Base-by-base conservation (phyloP, 2,329 filamentous ascomycete genomes). In the Cytospora chrysosperma region DNA sequence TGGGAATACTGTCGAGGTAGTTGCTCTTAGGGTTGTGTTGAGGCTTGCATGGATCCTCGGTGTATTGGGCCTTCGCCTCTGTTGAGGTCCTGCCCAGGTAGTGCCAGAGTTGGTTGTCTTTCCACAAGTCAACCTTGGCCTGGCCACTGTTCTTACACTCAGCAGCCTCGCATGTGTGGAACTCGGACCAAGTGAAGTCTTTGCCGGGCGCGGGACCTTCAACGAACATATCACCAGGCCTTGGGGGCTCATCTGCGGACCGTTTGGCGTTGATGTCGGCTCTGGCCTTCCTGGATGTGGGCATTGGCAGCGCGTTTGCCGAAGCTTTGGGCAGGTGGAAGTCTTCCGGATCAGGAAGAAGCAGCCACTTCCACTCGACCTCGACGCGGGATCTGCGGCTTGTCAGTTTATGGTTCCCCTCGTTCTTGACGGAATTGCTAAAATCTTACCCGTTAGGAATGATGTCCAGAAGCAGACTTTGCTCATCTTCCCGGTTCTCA, bases 1-100 rank as follows among this genome's bases (percentile, higher is more conserved):
- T 80, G 4, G 80, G 86, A 59, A 92, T 79, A 2, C 88, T 88
- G 53, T 92, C 88, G 72, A 93, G 75, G 75, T 89, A 93, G 72
- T 89, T 90, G 68, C 87, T 88, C 75, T 85, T 88, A 2, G 82
- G 78, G 65, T 92, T 91, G 74, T 92, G 83, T 53, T 79, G 78
- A n/a, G 76, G 81, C 15, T 76, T 81, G 10, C 71, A 67, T 51
- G 84, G 85, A 76, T 96, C 88, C 70, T 95, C 91, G 5, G 93
- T 96, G 76, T 95, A 99, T 74, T 96, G 92, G 28, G 93, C 89
- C 75, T 89, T 93, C 60, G 92, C 90, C 72, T 98, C 94, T 8
- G 94, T 97, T 26, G 94, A 98, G 24, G 84, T 85, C 73, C 87
- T 87, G 34, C 92, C 92, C 65, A 99, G 82, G 74, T 97, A 98